Evolutionary conservation across 2,329 filamentous ascomycete genomes (phyloP).

Genomic region (Fusarium annulatum): DNA sequence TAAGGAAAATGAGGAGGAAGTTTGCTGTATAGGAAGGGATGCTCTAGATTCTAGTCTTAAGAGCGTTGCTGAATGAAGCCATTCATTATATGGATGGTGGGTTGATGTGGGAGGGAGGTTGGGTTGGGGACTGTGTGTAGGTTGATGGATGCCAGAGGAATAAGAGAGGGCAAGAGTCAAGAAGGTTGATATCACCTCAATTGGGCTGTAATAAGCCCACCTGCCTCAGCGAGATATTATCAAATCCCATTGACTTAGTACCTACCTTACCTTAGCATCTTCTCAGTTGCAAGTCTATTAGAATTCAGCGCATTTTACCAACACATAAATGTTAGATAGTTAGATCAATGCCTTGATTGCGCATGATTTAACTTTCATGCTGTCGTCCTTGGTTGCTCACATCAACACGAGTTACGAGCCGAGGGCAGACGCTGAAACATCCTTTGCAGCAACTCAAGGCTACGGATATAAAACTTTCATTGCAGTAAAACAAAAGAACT

Average conservation of each 20-base stretch:
- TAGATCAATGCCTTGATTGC: not conserved
- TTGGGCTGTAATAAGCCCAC: not conserved
- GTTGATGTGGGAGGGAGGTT: not conserved
- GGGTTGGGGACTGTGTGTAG: not conserved
- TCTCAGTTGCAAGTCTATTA: not conserved
- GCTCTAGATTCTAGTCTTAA: conserved; percentile 6
- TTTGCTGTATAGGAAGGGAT: conserved; percentile 5
- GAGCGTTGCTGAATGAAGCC: conserved; percentile 7
- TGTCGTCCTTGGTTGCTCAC: conserved; percentile 3
- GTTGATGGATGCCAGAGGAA: not conserved
- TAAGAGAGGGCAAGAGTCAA: conserved; percentile 1
- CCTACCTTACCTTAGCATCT: not conserved
- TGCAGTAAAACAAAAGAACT: not conserved
- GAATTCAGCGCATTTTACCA: not conserved
- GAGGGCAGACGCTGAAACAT: not conserved
- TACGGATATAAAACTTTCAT: not conserved
- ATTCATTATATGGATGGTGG: conserved; percentile 11
- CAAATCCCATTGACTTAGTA: not conserved
- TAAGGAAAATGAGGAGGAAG: not conserved
- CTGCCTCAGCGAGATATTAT: not conserved
- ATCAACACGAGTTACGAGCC: not conserved
- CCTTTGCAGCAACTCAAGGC: not conserved
- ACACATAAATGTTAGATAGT: not conserved
- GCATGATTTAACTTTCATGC: not conserved
- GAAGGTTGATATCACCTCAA: not conserved